phyloP scores from a whole-genome alignment of 768 basidiomycete genomes.

The Amanita pallidorosea region DNA sequence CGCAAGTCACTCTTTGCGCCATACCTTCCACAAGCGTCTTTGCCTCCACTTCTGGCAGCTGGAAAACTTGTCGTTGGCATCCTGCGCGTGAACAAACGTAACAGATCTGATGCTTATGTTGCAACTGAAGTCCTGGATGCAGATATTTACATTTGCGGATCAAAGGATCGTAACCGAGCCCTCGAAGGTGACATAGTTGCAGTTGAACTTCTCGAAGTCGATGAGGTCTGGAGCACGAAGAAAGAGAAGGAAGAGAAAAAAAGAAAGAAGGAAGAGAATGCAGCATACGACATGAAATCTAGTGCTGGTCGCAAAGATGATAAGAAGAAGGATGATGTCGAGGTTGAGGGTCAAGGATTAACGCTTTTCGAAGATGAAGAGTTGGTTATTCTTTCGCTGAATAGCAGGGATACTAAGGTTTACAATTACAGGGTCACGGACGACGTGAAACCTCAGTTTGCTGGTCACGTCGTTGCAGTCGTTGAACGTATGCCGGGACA shows the following conservation, averaged over 20 bases:
- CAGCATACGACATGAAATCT: constrained; percentile 81
- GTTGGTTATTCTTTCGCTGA: constrained; percentile 26
- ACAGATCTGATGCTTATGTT: constrained; percentile 97
- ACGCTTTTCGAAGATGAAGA: constrained; percentile 98
- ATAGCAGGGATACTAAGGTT: neutral
- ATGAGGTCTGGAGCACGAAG: constrained; percentile 97
- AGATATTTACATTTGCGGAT: constrained; percentile 98
- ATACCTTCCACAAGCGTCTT: constrained; percentile 94
- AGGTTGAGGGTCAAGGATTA: constrained; percentile 96
- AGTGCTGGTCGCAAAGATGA: constrained; percentile 79
- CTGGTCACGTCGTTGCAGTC: constrained; percentile 99
- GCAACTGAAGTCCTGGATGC: constrained; percentile 97
- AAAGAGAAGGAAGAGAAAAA: constrained; percentile 99
- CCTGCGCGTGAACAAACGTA: constrained; percentile 94
- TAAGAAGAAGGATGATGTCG: constrained; percentile 99
- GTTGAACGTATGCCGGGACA: constrained; percentile 99
- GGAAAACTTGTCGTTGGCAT: constrained; percentile 98
- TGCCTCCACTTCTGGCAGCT: constrained; percentile 91
- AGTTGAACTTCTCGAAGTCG: constrained; percentile 94
- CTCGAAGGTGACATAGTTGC: constrained; percentile 98
- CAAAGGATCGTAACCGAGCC: constrained; percentile 96
- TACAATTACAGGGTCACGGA: constrained; percentile 69
- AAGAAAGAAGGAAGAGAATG: constrained; percentile 98
- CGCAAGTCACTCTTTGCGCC: constrained; percentile 98
- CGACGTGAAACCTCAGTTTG: constrained; percentile 96